phyloP scores from a whole-genome alignment of 176 grass and related monocot species.

The Aegilops bicornis region DNA sequence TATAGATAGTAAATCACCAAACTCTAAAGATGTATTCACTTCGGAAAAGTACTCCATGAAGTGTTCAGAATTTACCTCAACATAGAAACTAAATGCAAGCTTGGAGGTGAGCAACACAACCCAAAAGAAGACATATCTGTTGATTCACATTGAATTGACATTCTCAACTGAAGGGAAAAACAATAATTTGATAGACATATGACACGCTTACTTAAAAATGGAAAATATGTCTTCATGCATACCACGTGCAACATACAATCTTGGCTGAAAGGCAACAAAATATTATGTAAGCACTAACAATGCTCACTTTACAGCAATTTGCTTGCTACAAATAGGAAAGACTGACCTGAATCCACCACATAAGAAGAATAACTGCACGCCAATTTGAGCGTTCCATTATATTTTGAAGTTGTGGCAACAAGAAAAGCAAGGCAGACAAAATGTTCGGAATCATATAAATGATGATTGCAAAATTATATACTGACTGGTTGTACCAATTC shows the following conservation, averaged over 20 bases:
- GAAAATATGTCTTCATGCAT: conserved; percentile 75
- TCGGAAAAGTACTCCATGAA: conserved; percentile 16
- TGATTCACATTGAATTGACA: conserved; percentile 8
- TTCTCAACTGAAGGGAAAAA: conserved; percentile 1
- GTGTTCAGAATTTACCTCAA: conserved; percentile 55
- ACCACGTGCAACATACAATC: conserved; percentile 68
- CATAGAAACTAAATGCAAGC: conserved; percentile 79
- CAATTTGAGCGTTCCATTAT: conserved; percentile 53
- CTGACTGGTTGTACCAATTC: conserved; percentile 59
- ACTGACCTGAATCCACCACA: conserved; percentile 83
- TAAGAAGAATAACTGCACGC: conserved; percentile 48
- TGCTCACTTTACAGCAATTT: conserved; percentile 18
- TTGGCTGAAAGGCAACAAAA: conserved; percentile 49
- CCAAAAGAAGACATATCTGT: conserved; percentile 85
- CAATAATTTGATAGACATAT: conserved; percentile 22
- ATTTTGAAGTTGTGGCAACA: conserved; percentile 68
- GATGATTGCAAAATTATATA: conserved; percentile 54
- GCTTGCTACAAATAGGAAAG: conserved; percentile 21
- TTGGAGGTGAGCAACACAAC: conserved; percentile 63
- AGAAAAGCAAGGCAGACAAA: conserved; percentile 62
- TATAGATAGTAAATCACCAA: conserved; percentile 17
- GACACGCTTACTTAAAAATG: conserved; percentile 60
- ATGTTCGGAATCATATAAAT: conserved; percentile 68
- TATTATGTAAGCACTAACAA: conserved; percentile 25
- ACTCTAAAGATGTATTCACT: not conserved